A percentile compares a stretch with the other conserved stretches of the same genome.
These are phyloP conservation scores for Streptanthus diversifolius DNA, from an alignment of 345 rosid genomes.

Conservation along the genomic window DNA sequence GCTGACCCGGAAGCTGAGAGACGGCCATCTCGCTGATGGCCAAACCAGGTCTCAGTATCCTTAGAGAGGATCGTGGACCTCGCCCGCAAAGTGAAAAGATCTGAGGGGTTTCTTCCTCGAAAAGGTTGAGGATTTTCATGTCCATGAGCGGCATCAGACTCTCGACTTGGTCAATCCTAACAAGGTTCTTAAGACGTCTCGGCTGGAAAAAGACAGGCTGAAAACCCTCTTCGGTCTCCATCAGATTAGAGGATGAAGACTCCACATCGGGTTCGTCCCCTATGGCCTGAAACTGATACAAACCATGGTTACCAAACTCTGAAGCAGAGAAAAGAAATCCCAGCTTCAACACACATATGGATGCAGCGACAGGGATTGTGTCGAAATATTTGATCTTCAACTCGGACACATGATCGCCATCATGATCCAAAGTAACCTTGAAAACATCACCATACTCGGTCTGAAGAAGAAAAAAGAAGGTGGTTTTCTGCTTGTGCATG, in stretches of 20 bases:
- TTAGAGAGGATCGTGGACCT: conserved; percentile 91
- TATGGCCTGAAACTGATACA: conserved; percentile 92
- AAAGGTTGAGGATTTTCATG: conserved; percentile 81
- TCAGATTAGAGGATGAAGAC: conserved; percentile 77
- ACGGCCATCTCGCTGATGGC: conserved; percentile 98
- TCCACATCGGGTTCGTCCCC: conserved; percentile 91
- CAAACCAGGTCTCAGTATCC: conserved; percentile 91
- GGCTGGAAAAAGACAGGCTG: conserved; percentile 97
- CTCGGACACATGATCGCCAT: conserved; percentile 67
- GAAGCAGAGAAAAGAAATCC: conserved; percentile 92
- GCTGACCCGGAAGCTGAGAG: conserved; percentile 98
- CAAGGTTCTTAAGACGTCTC: conserved; percentile 84
- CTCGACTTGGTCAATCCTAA: conserved; percentile 91
- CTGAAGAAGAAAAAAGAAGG: conserved; percentile 95
- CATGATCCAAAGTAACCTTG: conserved; percentile 80
- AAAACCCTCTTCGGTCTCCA: conserved; percentile 97
- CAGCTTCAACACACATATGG: conserved; percentile 85
- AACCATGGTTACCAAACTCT: conserved; percentile 92
- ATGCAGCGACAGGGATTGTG: conserved; percentile 79
- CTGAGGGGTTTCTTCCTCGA: conserved; percentile 99
- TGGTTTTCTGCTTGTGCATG: conserved; percentile 75
- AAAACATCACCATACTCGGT: conserved; percentile 93
- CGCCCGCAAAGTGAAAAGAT: conserved; percentile 88
- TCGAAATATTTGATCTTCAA: conserved; percentile 94
- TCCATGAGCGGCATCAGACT: conserved; percentile 99